Evolutionary conservation across 305 asterid genomes (phyloP).

Genomic region (Solanum aculeatissimum): DNA sequence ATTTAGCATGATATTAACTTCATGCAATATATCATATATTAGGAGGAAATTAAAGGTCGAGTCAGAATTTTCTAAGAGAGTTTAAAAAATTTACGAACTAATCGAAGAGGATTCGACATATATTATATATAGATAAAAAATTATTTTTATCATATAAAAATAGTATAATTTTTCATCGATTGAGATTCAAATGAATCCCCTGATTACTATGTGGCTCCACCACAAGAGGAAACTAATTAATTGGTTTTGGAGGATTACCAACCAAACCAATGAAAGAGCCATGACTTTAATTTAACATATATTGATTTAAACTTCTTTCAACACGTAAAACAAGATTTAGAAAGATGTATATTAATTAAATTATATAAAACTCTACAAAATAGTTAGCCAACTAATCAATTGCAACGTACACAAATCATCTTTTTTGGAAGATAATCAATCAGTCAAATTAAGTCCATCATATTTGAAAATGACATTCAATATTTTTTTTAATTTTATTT

Average conservation of each 20-base stretch:
- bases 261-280: constrained; percentile 40
- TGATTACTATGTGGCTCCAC: too few species aligned
- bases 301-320: constrained; percentile 1
- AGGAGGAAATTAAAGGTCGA: background rate
- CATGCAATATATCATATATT: background rate
- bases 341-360: background rate
- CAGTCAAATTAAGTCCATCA: background rate
- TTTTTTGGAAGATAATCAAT: background rate
- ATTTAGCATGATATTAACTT: background rate
- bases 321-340: constrained; percentile 8
- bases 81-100: too few species aligned
- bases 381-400: constrained; percentile 1
- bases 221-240: background rate
- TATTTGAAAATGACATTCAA: background rate
- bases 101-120: too few species aligned
- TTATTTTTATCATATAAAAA: too few species aligned
- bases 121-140: too few species aligned
- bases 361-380: background rate
- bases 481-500: background rate
- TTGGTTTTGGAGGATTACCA: constrained; percentile 31
- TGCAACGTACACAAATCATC: background rate
- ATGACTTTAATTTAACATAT: background rate
- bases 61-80: too few species aligned
- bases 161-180: too few species aligned
- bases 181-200: too few species aligned